A percentile compares a stretch with the other conserved stretches of the same genome.
Evolutionary conservation across 352 stramenopile species (phyloP).

Genomic region (Phytopythium mirpurense): DNA sequence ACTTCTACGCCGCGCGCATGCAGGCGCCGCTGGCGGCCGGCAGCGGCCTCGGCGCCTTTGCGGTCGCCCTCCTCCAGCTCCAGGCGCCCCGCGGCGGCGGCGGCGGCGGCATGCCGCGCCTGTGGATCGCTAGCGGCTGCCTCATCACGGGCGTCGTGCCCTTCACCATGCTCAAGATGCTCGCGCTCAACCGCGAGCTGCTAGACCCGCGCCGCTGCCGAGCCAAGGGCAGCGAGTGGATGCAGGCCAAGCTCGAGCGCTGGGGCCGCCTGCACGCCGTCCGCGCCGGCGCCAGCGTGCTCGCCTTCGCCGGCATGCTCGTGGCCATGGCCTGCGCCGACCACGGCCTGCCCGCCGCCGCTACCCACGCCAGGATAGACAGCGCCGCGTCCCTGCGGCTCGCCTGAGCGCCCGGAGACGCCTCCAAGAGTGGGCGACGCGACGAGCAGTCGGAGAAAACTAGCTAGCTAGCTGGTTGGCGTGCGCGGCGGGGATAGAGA

Average conservation of each 20-base stretch:
- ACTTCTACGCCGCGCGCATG: constrained; percentile 66
- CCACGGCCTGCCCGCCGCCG: constrained; percentile 4
- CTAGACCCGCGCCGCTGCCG: constrained; percentile 40
- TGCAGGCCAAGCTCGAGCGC: constrained; percentile 41
- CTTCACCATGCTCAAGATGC: constrained; percentile 66
- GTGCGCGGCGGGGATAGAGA: no score
- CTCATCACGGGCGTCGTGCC: constrained; percentile 54
- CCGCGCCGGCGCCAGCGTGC: constrained; percentile 39
- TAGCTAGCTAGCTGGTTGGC: no score
- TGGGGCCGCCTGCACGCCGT: constrained; percentile 59
- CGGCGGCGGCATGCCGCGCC: constrained; percentile 24
- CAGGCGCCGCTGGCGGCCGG: constrained; percentile 51
- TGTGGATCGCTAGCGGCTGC: constrained; percentile 55
- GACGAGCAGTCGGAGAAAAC: no score
- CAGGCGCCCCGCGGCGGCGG: constrained; percentile 7
- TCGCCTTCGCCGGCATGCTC: constrained; percentile 59
- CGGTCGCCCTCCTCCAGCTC: constrained; percentile 38
- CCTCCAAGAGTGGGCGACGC: no score
- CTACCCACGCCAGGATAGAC: constrained; percentile 2
- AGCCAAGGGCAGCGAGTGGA: constrained; percentile 33
- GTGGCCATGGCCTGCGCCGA: constrained; percentile 46
- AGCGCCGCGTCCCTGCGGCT: neutral
- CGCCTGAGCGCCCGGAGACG: neutral
- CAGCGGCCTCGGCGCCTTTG: constrained; percentile 43
- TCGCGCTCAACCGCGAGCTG: constrained; percentile 56